A percentile compares a stretch with the other conserved stretches of the same genome.
These are phyloP conservation scores for Beauveria australis DNA, from an alignment of 2,329 filamentous ascomycete genomes.

Conservation along the genomic window DNA sequence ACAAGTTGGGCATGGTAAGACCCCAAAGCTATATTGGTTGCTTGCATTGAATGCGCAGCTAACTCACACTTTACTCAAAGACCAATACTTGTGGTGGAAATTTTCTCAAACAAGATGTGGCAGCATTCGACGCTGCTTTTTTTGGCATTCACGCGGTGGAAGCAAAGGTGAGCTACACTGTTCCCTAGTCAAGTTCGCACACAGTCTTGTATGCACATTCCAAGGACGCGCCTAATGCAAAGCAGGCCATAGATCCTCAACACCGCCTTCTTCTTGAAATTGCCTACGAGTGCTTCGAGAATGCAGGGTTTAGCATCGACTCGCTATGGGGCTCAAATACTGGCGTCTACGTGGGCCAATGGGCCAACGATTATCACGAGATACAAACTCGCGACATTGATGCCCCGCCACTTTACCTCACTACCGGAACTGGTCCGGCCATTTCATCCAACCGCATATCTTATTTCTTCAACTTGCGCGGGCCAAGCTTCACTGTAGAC, in stretches of 20 bases:
- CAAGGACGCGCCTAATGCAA: neutral
- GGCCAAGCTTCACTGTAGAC: constrained; percentile 29
- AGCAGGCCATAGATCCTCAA: neutral
- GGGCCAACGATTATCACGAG: constrained; percentile 20
- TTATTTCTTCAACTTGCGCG: constrained; percentile 27
- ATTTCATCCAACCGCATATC: constrained; percentile 27
- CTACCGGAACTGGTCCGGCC: constrained; percentile 21
- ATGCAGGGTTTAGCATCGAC: constrained; percentile 12
- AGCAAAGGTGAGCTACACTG: neutral
- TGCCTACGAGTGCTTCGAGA: constrained; percentile 1
- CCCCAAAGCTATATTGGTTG: constrained; percentile 13
- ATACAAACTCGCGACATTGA: constrained; percentile 21
- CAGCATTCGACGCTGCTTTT: constrained; percentile 19
- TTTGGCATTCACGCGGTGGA: constrained; percentile 15
- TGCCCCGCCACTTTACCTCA: constrained; percentile 25
- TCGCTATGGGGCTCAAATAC: constrained; percentile 16
- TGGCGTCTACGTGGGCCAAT: constrained; percentile 24
- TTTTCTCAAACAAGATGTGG: constrained; percentile 20
- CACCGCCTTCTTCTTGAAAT: constrained; percentile 3
- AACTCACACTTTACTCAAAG: neutral
- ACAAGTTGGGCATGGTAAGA: constrained; percentile 27
- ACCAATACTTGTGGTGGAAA: constrained; percentile 17
- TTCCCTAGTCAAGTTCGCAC: neutral
- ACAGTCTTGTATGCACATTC: neutral
- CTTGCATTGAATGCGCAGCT: neutral